Evolutionary conservation across 805 yeast genomes (phyloP), one percentile per base, ranked within the genome.

Genomic region (Ogataea zsoltii): DNA sequence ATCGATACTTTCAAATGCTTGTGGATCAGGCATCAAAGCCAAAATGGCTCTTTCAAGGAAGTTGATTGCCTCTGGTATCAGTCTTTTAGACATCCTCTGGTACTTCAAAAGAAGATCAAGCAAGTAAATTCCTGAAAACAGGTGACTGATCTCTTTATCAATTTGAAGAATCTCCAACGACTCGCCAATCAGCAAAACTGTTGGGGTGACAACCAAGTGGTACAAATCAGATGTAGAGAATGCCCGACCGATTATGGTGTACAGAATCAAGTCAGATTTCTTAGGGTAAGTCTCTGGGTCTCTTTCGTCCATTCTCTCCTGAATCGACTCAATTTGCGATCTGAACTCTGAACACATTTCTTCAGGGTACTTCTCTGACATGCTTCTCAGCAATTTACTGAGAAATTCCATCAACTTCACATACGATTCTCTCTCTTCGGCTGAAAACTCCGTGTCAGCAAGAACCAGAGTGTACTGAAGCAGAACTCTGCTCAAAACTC

Each of bases 191-290:
- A 88, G 67, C 28, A 94, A 76, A 25, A 80, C 69, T 2, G 92
- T 76, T 3, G 97, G 96, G 0, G 97, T 91, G 4, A 83, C 91
- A 10, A 94, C 85, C 48, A 90, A 73, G 71, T 94, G 99, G 67
- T 87, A 92, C 61, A 89, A 91, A 71, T 94, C 99, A 0, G 99
- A 94, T 0, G 97, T 89, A 0, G 99, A 91, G 61, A 86, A 94
- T 4, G 90, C 62, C 43, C 76, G 71, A 6, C 97, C 97, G 46
- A 91, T 73, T 4, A 89, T 56, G 0, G 82, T 72, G 58, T 84
- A 87, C 48, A 85, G 78, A 5, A 88, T 66, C 47, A 89, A 66
- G 60, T 90, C 96, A 1, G 78, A 68, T 13, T 67, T 55, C 34
- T 62, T 66, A 25, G 76, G 73, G 48, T 70, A 72, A 12, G 33